Evolutionary conservation across 192 early-diverging fungal genomes (phyloP).

Genomic region (Pilobolus umbonatus): DNA sequence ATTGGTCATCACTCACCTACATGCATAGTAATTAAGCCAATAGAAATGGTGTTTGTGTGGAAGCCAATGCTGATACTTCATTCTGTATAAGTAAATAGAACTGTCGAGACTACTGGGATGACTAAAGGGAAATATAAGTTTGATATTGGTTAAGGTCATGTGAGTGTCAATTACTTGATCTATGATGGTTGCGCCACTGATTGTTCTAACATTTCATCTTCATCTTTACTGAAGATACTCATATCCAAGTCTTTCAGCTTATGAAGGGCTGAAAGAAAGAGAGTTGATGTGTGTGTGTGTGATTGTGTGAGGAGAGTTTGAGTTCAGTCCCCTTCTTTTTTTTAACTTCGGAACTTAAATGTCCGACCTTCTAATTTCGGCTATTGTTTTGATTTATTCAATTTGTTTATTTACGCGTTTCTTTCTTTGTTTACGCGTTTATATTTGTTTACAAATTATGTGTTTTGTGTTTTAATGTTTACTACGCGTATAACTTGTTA

Average conservation of each 20-base stretch:
- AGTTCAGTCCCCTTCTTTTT: too few species aligned
- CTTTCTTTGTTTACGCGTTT: too few species aligned
- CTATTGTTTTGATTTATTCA: too few species aligned
- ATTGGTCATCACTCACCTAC: slow-evolving; percentile 32
- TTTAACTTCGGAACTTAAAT: too few species aligned
- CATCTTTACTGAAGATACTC: background rate
- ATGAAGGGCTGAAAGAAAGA: background rate
- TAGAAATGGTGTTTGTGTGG: slow-evolving; percentile 74
- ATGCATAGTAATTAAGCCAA: slow-evolving; percentile 80
- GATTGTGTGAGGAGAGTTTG: too few species aligned
- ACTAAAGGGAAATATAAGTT: background rate
- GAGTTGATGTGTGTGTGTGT: too few species aligned
- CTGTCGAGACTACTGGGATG: background rate
- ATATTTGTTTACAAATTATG: too few species aligned
- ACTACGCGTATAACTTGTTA: too few species aligned
- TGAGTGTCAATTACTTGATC: background rate
- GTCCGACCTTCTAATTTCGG: too few species aligned
- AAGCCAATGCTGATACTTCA: slow-evolving; percentile 84
- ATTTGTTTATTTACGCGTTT: too few species aligned
- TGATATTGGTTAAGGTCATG: too few species aligned
- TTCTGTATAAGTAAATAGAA: slow-evolving; percentile 11
- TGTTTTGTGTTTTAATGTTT: too few species aligned
- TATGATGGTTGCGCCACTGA: background rate
- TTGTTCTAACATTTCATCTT: background rate
- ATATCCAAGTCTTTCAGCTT: background rate